Base-by-base conservation (phyloP, 202 grass and related monocot species). In the Bolboschoenoplectus hybrid region DNA sequence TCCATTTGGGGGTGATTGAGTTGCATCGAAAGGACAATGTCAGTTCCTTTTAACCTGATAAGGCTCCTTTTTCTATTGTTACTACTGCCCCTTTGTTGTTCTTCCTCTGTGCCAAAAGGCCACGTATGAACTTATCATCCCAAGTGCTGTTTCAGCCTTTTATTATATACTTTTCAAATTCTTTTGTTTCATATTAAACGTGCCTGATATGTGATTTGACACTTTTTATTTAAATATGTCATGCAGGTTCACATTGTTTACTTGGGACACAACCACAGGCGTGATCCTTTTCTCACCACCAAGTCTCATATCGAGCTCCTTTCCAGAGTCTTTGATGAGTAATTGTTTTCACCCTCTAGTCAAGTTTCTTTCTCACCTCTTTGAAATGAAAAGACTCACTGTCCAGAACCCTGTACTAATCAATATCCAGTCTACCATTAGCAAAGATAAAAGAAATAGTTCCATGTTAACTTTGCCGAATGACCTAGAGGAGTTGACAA, bases 191-290 rank as follows among this genome's bases (percentile, higher is more conserved):
- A 12, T 58, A 47, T 77, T 81, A 66, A 67, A 85, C 64, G 71
- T 77, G 70, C 89, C 67, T 88, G 85, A 89, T 85, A 78, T 57
- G 34, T 39, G 74, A 57, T 78, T 38, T 39, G 20, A 13, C 51
- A 57, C 69, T 84, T 64, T 82, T 32, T 51, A 88, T 45, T 88
- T 89, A 88, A 41, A 88, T 66, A 41, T 97, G 65, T 62, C 50
- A 77, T 93, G 82, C 86, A 96, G 93, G 93, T 98, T 95, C 89
- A 98, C 81, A 90, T 98, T 88, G 93, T 96, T 70, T 98, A 98
- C 86, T 85, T 98, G 81, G 96, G 93, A 51, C 87, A 92, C 63
- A 91, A 84, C 85, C 63, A 91, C 55, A 89, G 76, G 63, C 85
- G 88, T 12, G 83, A 81, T 87, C 91, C 93, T 86, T 70, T 91